A percentile compares a stretch with the other conserved stretches of the same genome.
phyloP scores from a whole-genome alignment of 2,329 filamentous ascomycete genomes.

The Lachnellula hyalina region DNA sequence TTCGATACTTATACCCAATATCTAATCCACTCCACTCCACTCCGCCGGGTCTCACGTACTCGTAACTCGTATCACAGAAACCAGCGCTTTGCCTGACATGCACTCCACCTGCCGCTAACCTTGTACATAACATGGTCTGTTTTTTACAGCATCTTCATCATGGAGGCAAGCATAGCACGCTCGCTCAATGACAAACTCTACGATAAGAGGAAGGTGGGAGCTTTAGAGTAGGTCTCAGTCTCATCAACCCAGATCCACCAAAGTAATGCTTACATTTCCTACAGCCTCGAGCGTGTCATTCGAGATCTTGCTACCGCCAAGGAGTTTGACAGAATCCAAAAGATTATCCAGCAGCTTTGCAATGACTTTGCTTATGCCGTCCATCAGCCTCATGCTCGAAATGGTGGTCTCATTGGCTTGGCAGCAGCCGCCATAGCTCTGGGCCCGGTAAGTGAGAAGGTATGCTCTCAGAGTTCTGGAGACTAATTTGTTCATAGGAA shows the following conservation, averaged over 20 bases:
- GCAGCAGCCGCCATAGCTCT: slow-evolving; percentile 94
- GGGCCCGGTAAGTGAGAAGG: slow-evolving; percentile 63
- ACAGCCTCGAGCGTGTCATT: slow-evolving; percentile 82
- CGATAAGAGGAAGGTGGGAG: slow-evolving; percentile 93
- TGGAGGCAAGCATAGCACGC: slow-evolving; percentile 88
- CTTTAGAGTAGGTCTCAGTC: slow-evolving; percentile 69
- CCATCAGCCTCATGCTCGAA: slow-evolving; percentile 91
- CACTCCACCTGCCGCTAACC: too few relatives aligned
- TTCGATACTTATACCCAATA: too few relatives aligned
- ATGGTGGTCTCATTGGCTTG: slow-evolving; percentile 91
- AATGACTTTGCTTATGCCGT: slow-evolving; percentile 97
- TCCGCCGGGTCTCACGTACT: too few relatives aligned
- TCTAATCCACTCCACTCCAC: too few relatives aligned
- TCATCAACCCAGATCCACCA: not conserved
- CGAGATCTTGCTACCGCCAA: slow-evolving; percentile 72
- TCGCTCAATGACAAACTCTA: slow-evolving; percentile 97
- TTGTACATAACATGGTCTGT: slow-evolving; percentile 13
- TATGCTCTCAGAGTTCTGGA: not conserved
- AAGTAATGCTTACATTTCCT: slow-evolving; percentile 6
- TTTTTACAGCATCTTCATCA: slow-evolving; percentile 34
- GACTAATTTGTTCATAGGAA: slow-evolving; percentile 43
- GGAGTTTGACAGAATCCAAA: slow-evolving; percentile 75
- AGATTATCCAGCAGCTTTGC: slow-evolving; percentile 91
- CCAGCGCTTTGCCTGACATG: too few relatives aligned
- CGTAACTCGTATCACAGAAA: too few relatives aligned